Evolutionary conservation across 371 early-diverging fungal species (phyloP).

Genomic region (Mucor lusitanicus): DNA sequence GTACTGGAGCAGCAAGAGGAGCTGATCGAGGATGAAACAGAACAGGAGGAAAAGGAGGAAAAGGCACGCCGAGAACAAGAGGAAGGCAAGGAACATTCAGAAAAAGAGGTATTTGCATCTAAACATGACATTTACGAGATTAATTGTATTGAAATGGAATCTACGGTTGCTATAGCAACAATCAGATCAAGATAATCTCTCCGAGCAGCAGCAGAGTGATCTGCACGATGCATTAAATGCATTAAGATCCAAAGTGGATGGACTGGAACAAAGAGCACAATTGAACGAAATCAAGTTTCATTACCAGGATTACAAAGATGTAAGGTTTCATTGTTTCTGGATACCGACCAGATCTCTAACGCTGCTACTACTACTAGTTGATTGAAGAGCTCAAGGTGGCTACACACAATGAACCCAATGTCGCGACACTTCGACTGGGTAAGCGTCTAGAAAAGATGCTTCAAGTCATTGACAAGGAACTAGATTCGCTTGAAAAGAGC

Average conservation of each 20-base stretch:
- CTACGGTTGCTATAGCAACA: neutral
- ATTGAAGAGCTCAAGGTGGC: constrained; percentile 20
- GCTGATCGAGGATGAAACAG: constrained; percentile 85
- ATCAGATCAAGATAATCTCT: constrained; percentile 4
- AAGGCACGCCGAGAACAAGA: constrained; percentile 43
- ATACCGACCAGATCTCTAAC: neutral
- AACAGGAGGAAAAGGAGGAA: constrained; percentile 59
- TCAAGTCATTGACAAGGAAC: constrained; percentile 68
- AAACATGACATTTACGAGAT: neutral
- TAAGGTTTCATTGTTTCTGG: constrained; percentile 14
- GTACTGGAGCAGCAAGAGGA: constrained; percentile 93
- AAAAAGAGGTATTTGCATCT: neutral
- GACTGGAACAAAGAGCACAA: constrained; percentile 65
- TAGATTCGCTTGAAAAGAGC: constrained; percentile 53
- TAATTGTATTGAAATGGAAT: neutral
- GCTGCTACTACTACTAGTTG: no score
- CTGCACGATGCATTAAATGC: constrained; percentile 62
- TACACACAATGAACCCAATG: constrained; percentile 53
- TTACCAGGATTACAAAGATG: constrained; percentile 68
- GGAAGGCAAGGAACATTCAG: constrained; percentile 4
- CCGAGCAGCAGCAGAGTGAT: constrained; percentile 61
- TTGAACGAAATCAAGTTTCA: constrained; percentile 64
- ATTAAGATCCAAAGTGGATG: constrained; percentile 60
- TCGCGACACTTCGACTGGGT: constrained; percentile 55
- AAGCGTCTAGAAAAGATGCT: constrained; percentile 65